Evolutionary conservation across 2,329 filamentous ascomycete genomes (phyloP).

Genomic region (Penicillium thymicola): DNA sequence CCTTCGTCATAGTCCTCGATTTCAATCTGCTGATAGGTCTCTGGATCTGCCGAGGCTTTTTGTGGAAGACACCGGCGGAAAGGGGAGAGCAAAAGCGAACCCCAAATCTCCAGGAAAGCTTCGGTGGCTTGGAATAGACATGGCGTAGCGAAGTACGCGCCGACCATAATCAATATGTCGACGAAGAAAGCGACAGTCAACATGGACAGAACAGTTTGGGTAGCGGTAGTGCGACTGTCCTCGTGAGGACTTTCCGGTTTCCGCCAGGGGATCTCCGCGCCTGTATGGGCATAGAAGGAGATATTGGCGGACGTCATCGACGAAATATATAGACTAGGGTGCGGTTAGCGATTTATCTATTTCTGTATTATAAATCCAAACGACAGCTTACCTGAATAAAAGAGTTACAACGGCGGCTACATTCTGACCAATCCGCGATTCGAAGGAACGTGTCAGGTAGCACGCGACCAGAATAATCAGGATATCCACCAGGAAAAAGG

Average conservation of each 20-base stretch:
- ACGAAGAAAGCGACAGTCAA: slow-evolving; percentile 13
- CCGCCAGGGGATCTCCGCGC: slow-evolving; percentile 25
- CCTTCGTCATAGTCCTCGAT: slow-evolving; percentile 18
- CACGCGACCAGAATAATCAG: slow-evolving; percentile 14
- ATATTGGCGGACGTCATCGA: slow-evolving; percentile 19
- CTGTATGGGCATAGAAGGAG: slow-evolving; percentile 20
- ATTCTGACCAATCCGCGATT: slow-evolving; percentile 3
- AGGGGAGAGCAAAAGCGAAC: slow-evolving; percentile 2
- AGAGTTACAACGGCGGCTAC: slow-evolving; percentile 7
- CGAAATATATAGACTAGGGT: slow-evolving; percentile 12
- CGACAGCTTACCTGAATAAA: slow-evolving; percentile 8
- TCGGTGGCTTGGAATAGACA: slow-evolving; percentile 7
- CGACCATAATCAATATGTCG: slow-evolving; percentile 4
- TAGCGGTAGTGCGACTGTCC: slow-evolving; percentile 1
- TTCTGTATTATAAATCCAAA: neutral
- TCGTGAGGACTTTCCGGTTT: slow-evolving; percentile 12
- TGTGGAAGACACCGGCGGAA: neutral
- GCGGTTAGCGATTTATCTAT: neutral
- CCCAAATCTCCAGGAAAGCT: slow-evolving; percentile 11
- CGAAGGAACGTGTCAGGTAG: slow-evolving; percentile 9
- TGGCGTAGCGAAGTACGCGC: slow-evolving; percentile 14
- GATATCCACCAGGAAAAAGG: slow-evolving; percentile 15
- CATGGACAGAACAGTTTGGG: slow-evolving; percentile 14
- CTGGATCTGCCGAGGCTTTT: slow-evolving; percentile 11
- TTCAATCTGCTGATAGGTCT: slow-evolving; percentile 16